Evolutionary conservation across 2,329 filamentous ascomycete genomes (phyloP), one percentile per base, ranked within the genome.

Genomic region (Ascomycota sp.): DNA sequence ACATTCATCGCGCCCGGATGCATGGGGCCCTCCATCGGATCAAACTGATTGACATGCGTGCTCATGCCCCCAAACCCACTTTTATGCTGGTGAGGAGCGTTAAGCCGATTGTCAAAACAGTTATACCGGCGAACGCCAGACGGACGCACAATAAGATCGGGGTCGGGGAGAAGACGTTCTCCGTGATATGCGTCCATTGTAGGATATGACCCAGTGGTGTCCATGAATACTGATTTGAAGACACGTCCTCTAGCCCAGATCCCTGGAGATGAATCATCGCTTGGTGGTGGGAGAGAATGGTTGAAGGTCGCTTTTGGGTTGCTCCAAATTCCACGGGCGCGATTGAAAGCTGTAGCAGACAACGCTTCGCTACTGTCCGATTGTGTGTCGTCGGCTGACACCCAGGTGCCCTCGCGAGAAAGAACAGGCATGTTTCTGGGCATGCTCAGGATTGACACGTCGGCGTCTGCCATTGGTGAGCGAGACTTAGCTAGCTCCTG

Each of bases 401-500:
- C 43, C 72, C 71, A 76, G 23, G 54, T 51, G 36, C 47, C 58
- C 27, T 63, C 63, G 12, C 51, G 51, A 19, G 44, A 36, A 26
- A 31, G 22, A 6, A 39, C 35, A 7, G 38, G 30, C 20, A 43
- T 33, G 28, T 33, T 33, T 10, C 44, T 41, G 8, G 34, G 27
- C 20, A 39, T 35, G 11, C 39, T 38, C 23, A 42, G 35, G 23
- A 29, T 25, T 15, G 40, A 32, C 3, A 33, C 13, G 2, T 53
- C 45, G 3, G 41, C 33, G 2, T 69, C 75, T 31, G 66, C 57
- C 41, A 68, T 70, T 22, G 58, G 57, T 32, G 69, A 63, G 20
- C 70, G 69, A 17, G 61, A 70, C 37, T 77, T 69, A 24, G 69
- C 62, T 35, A 81, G 61, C 52, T 82, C 74, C 31, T 78, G 65